Conservation (phyloP, 129 eudicot species). For the Logfia minima region DNA sequence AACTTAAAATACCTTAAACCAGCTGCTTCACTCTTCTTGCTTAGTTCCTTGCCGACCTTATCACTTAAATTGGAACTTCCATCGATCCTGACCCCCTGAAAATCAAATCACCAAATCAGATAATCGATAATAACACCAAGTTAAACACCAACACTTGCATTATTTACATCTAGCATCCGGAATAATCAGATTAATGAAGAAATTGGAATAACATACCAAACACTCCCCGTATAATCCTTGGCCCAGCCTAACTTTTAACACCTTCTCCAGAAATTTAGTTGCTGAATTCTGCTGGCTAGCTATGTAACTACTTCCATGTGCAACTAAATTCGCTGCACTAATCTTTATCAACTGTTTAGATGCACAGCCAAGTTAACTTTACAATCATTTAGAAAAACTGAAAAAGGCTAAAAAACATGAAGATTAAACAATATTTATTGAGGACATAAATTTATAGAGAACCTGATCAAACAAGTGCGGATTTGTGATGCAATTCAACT, state of each 20-base stretch:
- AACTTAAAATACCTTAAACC: constrained; percentile 60
- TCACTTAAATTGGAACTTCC: constrained; percentile 57
- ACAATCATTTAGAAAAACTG: background rate
- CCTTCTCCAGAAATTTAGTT: constrained; percentile 52
- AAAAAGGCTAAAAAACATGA: background rate
- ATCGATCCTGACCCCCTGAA: constrained; percentile 71
- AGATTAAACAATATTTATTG: constrained; percentile 1
- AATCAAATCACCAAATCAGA: background rate
- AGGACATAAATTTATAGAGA: background rate
- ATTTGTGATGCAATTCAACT: constrained; percentile 79
- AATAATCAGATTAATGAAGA: constrained; percentile 6
- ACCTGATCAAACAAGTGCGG: constrained; percentile 76
- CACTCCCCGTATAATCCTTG: constrained; percentile 90
- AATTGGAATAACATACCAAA: constrained; percentile 47
- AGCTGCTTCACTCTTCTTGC: constrained; percentile 69
- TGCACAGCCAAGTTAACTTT: constrained; percentile 23
- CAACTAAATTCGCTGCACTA: constrained; percentile 43
- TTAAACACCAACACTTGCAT: background rate
- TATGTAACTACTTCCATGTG: constrained; percentile 51
- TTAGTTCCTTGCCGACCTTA: constrained; percentile 71
- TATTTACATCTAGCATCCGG: background rate
- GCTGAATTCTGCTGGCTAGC: constrained; percentile 49
- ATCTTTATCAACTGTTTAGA: constrained; percentile 62
- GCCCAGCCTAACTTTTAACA: constrained; percentile 63
- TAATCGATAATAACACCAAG: background rate